A percentile compares a stretch with the other conserved stretches of the same genome.
These are phyloP conservation scores for Phylloporus rhodoxanthus DNA, from an alignment of 768 basidiomycete genomes.

Conservation along the genomic window DNA sequence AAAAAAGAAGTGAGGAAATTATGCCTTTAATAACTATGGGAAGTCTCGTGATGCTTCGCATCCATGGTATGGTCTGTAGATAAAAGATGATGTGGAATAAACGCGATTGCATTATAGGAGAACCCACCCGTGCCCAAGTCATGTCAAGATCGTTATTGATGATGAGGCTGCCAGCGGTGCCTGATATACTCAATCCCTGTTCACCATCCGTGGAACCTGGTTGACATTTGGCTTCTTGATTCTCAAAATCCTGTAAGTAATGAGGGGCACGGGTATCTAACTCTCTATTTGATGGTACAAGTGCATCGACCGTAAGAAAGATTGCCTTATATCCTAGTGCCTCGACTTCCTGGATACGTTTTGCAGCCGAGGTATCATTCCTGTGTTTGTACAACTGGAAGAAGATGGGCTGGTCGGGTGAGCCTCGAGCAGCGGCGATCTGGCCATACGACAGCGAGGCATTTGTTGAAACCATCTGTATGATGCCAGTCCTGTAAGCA, in stretches of 20 bases:
- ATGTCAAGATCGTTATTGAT: conserved; percentile 66
- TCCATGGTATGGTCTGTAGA: conserved; percentile 67
- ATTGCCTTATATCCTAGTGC: conserved; percentile 78
- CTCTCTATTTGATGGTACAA: conserved; percentile 79
- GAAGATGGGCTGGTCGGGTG: conserved; percentile 57
- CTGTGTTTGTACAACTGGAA: conserved; percentile 86
- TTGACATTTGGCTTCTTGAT: conserved; percentile 25
- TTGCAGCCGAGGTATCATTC: conserved; percentile 58
- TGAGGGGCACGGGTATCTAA: conserved; percentile 60
- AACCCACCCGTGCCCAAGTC: conserved; percentile 64
- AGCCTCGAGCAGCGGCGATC: conserved; percentile 52
- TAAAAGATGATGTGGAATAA: background rate
- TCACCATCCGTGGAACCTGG: conserved; percentile 25
- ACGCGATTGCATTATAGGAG: background rate
- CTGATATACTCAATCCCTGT: conserved; percentile 39
- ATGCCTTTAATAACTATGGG: conserved; percentile 73
- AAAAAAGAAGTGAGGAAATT: background rate
- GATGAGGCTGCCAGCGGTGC: conserved; percentile 64
- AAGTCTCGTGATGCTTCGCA: conserved; percentile 60
- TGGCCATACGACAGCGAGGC: conserved; percentile 61
- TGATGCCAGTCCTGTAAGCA: conserved; percentile 57
- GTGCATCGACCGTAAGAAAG: conserved; percentile 86
- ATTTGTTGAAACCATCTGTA: conserved; percentile 83
- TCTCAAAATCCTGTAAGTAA: conserved; percentile 51
- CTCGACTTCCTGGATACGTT: conserved; percentile 66